These are phyloP conservation scores for Domatiomyces catenatus DNA, from an alignment of 2,329 filamentous ascomycete genomes.

Conservation along the genomic window DNA sequence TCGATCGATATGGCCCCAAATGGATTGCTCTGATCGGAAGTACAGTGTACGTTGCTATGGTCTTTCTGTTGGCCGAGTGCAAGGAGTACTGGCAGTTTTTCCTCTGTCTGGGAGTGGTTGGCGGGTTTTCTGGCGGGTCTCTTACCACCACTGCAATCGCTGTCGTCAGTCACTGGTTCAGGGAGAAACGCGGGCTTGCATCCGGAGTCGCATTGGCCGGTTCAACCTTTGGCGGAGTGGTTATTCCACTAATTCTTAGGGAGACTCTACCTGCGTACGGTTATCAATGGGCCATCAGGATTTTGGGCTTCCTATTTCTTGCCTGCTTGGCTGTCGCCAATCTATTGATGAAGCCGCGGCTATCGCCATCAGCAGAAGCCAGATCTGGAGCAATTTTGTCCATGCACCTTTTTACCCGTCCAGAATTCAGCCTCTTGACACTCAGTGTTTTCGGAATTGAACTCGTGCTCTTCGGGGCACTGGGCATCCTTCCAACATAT, in stretches of 20 bases:
- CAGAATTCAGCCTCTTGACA: conserved; percentile 29
- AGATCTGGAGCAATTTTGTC: conserved; percentile 23
- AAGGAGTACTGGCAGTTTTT: conserved; percentile 35
- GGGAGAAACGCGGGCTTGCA: conserved; percentile 23
- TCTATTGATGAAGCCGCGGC: conserved; percentile 22
- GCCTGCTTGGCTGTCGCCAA: conserved; percentile 22
- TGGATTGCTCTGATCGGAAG: conserved; percentile 27
- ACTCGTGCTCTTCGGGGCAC: conserved; percentile 35
- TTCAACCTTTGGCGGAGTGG: conserved; percentile 24
- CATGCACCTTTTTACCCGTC: conserved; percentile 27
- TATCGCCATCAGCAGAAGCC: conserved; percentile 18
- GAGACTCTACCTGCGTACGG: conserved; percentile 21
- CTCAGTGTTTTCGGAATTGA: conserved; percentile 33
- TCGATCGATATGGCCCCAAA: conserved; percentile 34
- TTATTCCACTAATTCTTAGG: conserved; percentile 24
- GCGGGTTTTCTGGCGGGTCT: conserved; percentile 23
- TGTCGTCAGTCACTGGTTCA: conserved; percentile 28
- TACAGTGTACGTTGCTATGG: conserved; percentile 24
- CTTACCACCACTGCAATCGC: conserved; percentile 25
- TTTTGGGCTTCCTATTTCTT: conserved; percentile 24
- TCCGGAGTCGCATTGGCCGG: conserved; percentile 28
- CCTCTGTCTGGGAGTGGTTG: conserved; percentile 24
- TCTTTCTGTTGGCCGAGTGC: conserved; percentile 35
- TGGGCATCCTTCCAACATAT: conserved; percentile 34
- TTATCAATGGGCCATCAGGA: conserved; percentile 24